phyloP scores from a whole-genome alignment of 345 rosid species.

The Heritiera littoralis region DNA sequence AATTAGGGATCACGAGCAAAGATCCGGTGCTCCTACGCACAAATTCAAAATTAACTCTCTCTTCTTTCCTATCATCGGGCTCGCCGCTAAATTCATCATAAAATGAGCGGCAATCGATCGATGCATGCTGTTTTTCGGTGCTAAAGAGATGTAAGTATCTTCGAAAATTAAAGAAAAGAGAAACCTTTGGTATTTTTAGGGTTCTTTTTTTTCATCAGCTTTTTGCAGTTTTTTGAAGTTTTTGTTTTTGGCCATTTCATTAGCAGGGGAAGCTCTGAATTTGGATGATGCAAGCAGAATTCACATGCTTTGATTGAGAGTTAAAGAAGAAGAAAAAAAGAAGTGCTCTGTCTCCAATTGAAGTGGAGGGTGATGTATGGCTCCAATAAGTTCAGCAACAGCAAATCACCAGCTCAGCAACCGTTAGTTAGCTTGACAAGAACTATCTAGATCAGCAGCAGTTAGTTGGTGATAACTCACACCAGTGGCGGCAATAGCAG shows the following conservation, averaged over 20 bases:
- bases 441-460: too few relatives aligned
- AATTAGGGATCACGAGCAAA: slow-evolving; percentile 4
- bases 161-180: not conserved
- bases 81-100: slow-evolving; percentile 25
- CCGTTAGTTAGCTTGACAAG: too few relatives aligned
- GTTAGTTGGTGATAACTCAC: too few relatives aligned
- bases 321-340: not conserved
- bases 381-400: too few relatives aligned
- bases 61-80: not conserved
- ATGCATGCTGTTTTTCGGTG: slow-evolving; percentile 26
- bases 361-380: not conserved
- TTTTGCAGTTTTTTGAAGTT: not conserved
- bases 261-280: not conserved
- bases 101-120: slow-evolving; percentile 19
- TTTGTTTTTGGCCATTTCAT: not conserved
- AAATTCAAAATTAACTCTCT: slow-evolving; percentile 10
- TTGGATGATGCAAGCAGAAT: not conserved
- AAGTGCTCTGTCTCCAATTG: not conserved
- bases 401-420: too few relatives aligned
- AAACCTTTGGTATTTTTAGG: not conserved
- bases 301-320: not conserved
- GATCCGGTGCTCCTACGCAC: slow-evolving; percentile 47
- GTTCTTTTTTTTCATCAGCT: not conserved
- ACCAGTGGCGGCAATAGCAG: too few relatives aligned
- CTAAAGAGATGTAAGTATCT: slow-evolving; percentile 30